A percentile compares a stretch with the other conserved stretches of the same genome.
phyloP scores from a whole-genome alignment of 2,329 filamentous ascomycete genomes.

The Xylariaceae sp. region DNA sequence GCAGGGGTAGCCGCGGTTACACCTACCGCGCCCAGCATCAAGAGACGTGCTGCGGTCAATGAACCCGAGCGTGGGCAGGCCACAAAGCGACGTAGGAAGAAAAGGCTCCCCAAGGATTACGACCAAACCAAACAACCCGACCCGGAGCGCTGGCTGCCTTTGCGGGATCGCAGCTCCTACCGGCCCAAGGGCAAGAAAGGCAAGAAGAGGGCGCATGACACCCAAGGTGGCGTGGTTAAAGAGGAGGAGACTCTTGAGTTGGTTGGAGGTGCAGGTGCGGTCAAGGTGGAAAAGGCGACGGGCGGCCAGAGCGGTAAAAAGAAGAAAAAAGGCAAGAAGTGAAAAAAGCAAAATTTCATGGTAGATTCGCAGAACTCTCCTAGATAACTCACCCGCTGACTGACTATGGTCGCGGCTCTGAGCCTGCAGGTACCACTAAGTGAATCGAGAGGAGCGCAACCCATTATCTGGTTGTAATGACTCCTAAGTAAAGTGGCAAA shows the following conservation, averaged over 20 bases:
- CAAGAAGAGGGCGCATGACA: constrained; percentile 73
- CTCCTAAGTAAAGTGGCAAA: no score
- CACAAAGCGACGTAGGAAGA: constrained; percentile 54
- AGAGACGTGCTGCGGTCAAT: constrained; percentile 48
- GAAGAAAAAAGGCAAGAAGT: constrained; percentile 48
- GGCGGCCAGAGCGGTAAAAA: constrained; percentile 31
- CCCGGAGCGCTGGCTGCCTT: constrained; percentile 87
- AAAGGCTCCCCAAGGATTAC: constrained; percentile 66
- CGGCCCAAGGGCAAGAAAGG: constrained; percentile 89
- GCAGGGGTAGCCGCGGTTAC: constrained; percentile 59
- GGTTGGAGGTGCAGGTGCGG: constrained; percentile 60
- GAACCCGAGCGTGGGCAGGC: constrained; percentile 38
- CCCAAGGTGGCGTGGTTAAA: constrained; percentile 78
- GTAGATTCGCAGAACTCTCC: no score
- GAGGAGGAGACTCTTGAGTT: constrained; percentile 68
- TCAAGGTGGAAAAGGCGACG: constrained; percentile 62
- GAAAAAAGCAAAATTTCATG: constrained; percentile 31
- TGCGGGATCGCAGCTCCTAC: constrained; percentile 86
- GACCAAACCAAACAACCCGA: constrained; percentile 79
- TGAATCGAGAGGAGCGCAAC: no score
- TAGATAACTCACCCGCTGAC: no score
- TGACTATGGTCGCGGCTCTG: no score
- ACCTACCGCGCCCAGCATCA: constrained; percentile 38
- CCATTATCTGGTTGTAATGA: no score
- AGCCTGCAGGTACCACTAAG: no score